These are phyloP conservation scores for Halenospora varia DNA, from an alignment of 495 filamentous ascomycete species.

Conservation along the genomic window DNA sequence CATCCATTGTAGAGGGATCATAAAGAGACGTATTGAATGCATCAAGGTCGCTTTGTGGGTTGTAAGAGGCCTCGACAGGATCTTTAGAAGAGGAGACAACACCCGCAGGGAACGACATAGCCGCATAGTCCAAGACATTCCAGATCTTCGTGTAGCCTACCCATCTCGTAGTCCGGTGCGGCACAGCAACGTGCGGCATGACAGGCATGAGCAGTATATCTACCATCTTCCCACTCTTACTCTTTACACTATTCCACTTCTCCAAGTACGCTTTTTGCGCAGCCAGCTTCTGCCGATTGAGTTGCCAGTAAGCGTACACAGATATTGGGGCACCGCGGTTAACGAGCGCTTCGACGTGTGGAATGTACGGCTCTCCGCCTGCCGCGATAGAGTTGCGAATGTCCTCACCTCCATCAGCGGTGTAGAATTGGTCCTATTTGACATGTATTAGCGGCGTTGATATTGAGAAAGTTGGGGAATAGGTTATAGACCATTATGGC, in stretches of 20 bases:
- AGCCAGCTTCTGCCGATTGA: neutral
- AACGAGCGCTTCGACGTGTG: neutral
- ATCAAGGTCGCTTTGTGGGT: neutral
- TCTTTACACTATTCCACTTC: neutral
- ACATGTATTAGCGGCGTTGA: neutral
- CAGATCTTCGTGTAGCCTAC: constrained; percentile 60
- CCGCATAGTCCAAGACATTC: constrained; percentile 59
- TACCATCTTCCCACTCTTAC: neutral
- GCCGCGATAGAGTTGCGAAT: constrained; percentile 37
- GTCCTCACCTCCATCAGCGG: constrained; percentile 43
- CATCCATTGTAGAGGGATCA: constrained; percentile 41
- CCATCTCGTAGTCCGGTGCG: constrained; percentile 47
- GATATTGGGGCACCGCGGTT: neutral
- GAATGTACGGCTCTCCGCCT: constrained; percentile 40
- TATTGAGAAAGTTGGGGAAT: constrained; percentile 30
- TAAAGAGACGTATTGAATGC: constrained; percentile 10
- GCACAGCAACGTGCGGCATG: constrained; percentile 46
- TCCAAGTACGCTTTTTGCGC: neutral
- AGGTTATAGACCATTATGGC: constrained; percentile 35
- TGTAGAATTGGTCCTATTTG: constrained; percentile 28
- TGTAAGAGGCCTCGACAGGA: no score
- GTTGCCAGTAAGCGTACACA: neutral
- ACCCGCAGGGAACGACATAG: constrained; percentile 46
- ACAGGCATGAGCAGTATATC: constrained; percentile 60
- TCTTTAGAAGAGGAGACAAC: neutral